phyloP scores from a whole-genome alignment of 2,329 filamentous ascomycete genomes.

The Paracoccidioides brasiliensis region DNA sequence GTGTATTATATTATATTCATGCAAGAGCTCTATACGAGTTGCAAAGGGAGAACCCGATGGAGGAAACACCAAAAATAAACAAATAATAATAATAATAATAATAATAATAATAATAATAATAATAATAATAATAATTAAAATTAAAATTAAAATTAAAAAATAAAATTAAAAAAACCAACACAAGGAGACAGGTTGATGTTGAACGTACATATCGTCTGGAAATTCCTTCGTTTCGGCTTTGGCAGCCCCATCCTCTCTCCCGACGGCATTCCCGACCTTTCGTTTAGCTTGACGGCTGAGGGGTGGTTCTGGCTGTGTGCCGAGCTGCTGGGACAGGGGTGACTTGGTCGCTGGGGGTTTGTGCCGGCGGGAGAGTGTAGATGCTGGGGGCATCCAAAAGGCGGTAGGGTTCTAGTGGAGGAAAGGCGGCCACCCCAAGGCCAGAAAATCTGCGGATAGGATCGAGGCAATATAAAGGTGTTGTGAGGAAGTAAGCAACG shows the following conservation, averaged over 20 bases:
- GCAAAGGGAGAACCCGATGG: no score
- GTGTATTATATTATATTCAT: neutral
- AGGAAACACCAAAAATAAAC: no score
- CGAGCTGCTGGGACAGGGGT: constrained; percentile 16
- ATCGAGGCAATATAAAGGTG: neutral
- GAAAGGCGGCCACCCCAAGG: constrained; percentile 17
- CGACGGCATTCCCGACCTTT: constrained; percentile 26
- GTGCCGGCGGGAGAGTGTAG: constrained; percentile 27
- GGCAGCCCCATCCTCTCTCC: constrained; percentile 24
- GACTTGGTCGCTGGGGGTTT: constrained; percentile 23
- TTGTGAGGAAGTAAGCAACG: neutral
- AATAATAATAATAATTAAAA: no score
- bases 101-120: no score
- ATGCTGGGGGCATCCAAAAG: constrained; percentile 32
- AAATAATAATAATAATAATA: no score
- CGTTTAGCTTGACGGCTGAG: constrained; percentile 25
- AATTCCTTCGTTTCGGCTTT: constrained; percentile 21
- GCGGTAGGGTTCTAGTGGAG: constrained; percentile 1
- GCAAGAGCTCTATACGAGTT: no score
- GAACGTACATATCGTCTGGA: constrained; percentile 26
- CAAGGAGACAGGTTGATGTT: neutral
- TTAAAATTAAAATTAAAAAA: no score
- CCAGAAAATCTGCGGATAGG: constrained; percentile 12
- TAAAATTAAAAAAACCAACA: neutral
- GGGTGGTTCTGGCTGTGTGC: constrained; percentile 21